Base-by-base conservation (phyloP, 108 stramenopile species). In the Discostella pseudostelligera region DNA sequence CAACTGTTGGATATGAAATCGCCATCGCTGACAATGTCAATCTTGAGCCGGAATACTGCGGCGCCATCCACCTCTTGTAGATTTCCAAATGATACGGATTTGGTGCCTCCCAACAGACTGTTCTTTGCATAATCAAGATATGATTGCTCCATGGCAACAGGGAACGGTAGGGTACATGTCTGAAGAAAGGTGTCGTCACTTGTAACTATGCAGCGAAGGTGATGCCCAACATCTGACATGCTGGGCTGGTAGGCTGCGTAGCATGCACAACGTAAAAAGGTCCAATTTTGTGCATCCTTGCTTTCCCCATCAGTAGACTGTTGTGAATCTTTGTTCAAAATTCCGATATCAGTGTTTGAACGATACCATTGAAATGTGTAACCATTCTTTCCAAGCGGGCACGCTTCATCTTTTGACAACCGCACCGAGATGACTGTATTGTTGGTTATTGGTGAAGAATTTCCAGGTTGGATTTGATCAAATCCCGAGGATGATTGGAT, bases 291-390 rank as follows among this genome's bases (percentile, higher is more conserved):
- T 32, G 24, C 28, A 22, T 48, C 7, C 24, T 54, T 54, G 53
- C 29, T 32, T 54, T 54, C 53, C 12, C 26, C 53, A 29, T 80
- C 79, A 14, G 6, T 59, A 22, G 58, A 43, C 1, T 8, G 37
- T 14, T 28, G 10, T 4, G n/a, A 28, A 9, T 57, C 37, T 26
- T 25, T 12, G 3, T 46, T 29, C 11, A n/a, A n/a, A n/a, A 48
- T 35, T n/a, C 26, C 45, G 32, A 20, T 29, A 16, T 39, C 60
- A 45, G 10, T 56, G 26, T 49, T 72, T 36, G 80, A 82, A 44
- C 79, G 77, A 50, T 80, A 83, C 87, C 83, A 85, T 68, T 88
- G 84, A 62, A 80, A 83, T 12, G 26, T 40, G 42, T 79, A 78
- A 28, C 47, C 21, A 5, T 64, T 64, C 39, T 63, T 56, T 14